Percentiles rank a stretch among this genome's conserved stretches.
phyloP scores from a whole-genome alignment of 345 rosid species.

The Eucalyptus guilfoylei region DNA sequence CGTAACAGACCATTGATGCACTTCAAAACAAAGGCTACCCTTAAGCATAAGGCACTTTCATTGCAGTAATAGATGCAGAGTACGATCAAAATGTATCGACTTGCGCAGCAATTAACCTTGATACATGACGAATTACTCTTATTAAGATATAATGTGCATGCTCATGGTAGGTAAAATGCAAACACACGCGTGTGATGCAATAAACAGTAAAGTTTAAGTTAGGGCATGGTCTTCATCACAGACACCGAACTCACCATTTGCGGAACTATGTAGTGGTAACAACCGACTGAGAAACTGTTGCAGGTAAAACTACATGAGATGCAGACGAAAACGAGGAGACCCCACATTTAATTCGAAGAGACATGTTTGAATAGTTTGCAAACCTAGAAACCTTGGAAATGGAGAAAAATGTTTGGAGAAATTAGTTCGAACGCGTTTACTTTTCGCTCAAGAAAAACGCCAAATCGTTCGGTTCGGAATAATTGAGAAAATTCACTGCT shows the following conservation, averaged over 20 bases:
- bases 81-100: neutral
- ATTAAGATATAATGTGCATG: neutral
- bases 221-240: neutral
- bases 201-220: neutral
- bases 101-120: no score
- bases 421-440: neutral
- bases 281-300: neutral
- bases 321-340: neutral
- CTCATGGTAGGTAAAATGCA: neutral
- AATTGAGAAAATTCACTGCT: neutral
- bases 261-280: neutral
- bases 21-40: neutral
- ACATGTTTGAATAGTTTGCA: neutral
- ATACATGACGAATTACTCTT: neutral
- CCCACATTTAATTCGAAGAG: neutral
- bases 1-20: neutral
- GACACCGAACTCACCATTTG: neutral
- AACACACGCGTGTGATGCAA: neutral
- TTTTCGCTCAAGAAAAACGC: neutral
- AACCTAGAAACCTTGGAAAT: neutral
- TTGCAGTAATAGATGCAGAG: accelerated
- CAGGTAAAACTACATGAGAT: neutral
- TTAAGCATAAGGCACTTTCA: neutral
- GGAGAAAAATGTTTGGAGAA: neutral
- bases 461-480: neutral